A percentile compares a stretch with the other conserved stretches of the same genome.
Conservation (phyloP, 768 basidiomycete genomes). For the Kwoniella sp. region DNA sequence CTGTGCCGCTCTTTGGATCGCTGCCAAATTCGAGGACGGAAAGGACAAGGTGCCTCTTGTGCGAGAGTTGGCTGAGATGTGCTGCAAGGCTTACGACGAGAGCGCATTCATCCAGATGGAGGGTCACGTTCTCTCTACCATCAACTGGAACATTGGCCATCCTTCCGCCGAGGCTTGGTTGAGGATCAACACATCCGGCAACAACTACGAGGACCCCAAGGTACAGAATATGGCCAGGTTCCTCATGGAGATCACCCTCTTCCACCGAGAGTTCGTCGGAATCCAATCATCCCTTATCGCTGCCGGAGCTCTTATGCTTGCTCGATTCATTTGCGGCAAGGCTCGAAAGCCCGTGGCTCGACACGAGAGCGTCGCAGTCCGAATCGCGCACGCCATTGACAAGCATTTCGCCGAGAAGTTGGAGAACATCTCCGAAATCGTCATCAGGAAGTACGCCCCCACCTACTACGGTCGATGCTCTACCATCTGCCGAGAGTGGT, state of each 20-base stretch:
- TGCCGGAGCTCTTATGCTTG: conserved; percentile 81
- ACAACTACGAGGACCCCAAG: conserved; percentile 75
- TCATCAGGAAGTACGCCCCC: conserved; percentile 97
- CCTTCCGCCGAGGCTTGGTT: conserved; percentile 99
- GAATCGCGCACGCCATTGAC: conserved; percentile 84
- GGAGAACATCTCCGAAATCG: conserved; percentile 89
- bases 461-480: conserved; percentile 96
- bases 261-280: conserved; percentile 92
- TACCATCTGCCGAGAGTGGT: conserved; percentile 88
- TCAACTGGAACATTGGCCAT: conserved; percentile 94
- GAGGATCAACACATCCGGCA: conserved; percentile 60
- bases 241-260: conserved; percentile 98
- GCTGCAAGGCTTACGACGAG: conserved; percentile 95
- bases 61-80: conserved; percentile 89
- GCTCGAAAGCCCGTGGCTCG: conserved; percentile 58
- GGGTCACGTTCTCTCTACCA: conserved; percentile 91
- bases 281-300: conserved; percentile 85
- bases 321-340: conserved; percentile 83
- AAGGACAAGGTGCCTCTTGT: conserved; percentile 98
- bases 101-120: conserved; percentile 99
- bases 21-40: conserved; percentile 97
- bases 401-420: conserved; percentile 80
- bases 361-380: conserved; percentile 57
- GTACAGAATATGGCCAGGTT: conserved; percentile 96
- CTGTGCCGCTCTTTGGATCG: conserved; percentile 98